Conservation (phyloP, 768 basidiomycete genomes). For the Lentinus brumalis region DNA sequence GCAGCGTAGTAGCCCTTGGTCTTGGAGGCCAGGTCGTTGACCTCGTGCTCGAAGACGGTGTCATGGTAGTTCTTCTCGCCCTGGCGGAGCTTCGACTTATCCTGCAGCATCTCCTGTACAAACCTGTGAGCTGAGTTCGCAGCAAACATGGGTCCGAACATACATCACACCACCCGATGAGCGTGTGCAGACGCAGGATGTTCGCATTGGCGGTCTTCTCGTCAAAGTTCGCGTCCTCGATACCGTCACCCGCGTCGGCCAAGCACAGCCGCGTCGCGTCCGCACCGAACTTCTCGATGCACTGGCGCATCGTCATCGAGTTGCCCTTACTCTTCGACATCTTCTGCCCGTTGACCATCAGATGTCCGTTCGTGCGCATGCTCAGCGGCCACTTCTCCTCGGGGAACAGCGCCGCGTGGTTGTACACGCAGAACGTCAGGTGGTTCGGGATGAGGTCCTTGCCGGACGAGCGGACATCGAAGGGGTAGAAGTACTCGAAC, state of each 20-base stretch:
- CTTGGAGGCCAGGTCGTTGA: slow-evolving; percentile 81
- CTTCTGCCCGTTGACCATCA: slow-evolving; percentile 98
- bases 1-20: slow-evolving; percentile 80
- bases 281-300: slow-evolving; percentile 93
- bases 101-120: slow-evolving; percentile 75
- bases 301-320: slow-evolving; percentile 85
- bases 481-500: slow-evolving; percentile 96
- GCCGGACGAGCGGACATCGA: slow-evolving; percentile 96
- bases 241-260: slow-evolving; percentile 96
- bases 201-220: slow-evolving; percentile 98
- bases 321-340: slow-evolving; percentile 99
- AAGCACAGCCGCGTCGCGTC: slow-evolving; percentile 90
- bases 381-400: slow-evolving; percentile 89
- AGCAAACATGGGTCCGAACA: slow-evolving; percentile 20
- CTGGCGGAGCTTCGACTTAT: slow-evolving; percentile 67
- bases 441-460: slow-evolving; percentile 97
- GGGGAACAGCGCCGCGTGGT: slow-evolving; percentile 91
- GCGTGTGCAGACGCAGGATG: slow-evolving; percentile 88
- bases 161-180: slow-evolving; percentile 91
- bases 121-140: slow-evolving; percentile 4
- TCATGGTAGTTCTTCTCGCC: slow-evolving; percentile 86
- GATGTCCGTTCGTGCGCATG: slow-evolving; percentile 94
- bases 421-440: slow-evolving; percentile 91
- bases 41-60: slow-evolving; percentile 86
- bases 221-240: slow-evolving; percentile 99